phyloP scores from a whole-genome alignment of 2,329 filamentous ascomycete species.

The Neopestalotiopsis sp. region DNA sequence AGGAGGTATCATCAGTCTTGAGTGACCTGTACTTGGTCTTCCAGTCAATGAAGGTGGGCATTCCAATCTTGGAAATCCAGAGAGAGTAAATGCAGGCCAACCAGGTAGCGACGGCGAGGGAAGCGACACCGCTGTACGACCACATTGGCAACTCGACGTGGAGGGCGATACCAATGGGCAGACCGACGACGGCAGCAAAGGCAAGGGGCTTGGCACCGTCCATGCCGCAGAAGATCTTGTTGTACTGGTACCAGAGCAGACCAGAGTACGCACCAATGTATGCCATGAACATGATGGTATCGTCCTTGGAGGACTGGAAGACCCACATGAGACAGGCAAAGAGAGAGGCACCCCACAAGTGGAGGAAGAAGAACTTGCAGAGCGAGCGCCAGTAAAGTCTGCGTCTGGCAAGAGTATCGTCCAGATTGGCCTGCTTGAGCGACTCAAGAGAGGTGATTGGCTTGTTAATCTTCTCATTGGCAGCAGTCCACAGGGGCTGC shows the following conservation, averaged over 20 bases:
- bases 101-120: conserved; percentile 10
- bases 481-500: conserved; percentile 10
- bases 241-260: conserved; percentile 12
- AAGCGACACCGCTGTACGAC: conserved; percentile 2
- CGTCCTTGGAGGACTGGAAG: not conserved
- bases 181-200: not conserved
- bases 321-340: conserved; percentile 12
- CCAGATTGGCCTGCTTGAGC: conserved; percentile 1
- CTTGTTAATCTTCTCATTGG: conserved; percentile 6
- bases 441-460: conserved; percentile 12
- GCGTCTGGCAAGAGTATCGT: conserved; percentile 2
- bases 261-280: conserved; percentile 12
- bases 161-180: conserved; percentile 4
- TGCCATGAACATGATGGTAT: conserved; percentile 7
- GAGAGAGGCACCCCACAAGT: conserved; percentile 9
- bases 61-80: not conserved
- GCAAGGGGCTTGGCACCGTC: not conserved
- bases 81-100: conserved; percentile 7
- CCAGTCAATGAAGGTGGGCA: not conserved
- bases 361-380: conserved; percentile 14
- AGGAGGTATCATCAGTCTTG: not conserved
- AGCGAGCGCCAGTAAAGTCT: conserved; percentile 13
- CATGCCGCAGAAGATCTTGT: conserved; percentile 13
- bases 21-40: conserved; percentile 5
- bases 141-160: not conserved